These are phyloP conservation scores for Elsinoe batatas DNA, from an alignment of 2,329 filamentous ascomycete genomes.

Conservation along the genomic window DNA sequence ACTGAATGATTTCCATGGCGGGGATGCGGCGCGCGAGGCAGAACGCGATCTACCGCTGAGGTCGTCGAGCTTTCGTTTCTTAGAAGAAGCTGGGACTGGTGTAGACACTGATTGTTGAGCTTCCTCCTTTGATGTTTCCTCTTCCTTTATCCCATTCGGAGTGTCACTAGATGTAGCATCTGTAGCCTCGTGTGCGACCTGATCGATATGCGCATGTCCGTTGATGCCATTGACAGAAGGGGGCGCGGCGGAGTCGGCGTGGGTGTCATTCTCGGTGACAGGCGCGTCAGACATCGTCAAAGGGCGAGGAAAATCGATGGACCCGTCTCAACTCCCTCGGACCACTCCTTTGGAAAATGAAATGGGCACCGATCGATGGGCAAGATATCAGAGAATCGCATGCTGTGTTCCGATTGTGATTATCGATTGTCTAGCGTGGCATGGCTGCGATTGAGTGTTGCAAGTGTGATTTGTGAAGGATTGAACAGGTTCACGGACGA, in stretches of 20 bases:
- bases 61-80: slow-evolving; percentile 51
- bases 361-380: slow-evolving; percentile 16
- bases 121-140: slow-evolving; percentile 13
- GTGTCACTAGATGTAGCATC: slow-evolving; percentile 2
- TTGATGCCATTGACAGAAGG: slow-evolving; percentile 14
- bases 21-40: slow-evolving; percentile 28
- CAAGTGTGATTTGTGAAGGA: slow-evolving; percentile 12
- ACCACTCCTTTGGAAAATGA: slow-evolving; percentile 4
- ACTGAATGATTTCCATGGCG: slow-evolving; percentile 82
- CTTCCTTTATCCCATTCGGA: background rate
- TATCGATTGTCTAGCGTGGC: slow-evolving; percentile 23
- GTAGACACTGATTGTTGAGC: background rate
- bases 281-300: slow-evolving; percentile 22
- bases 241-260: slow-evolving; percentile 13
- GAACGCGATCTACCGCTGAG: slow-evolving; percentile 25
- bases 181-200: background rate
- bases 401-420: slow-evolving; percentile 25
- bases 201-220: slow-evolving; percentile 14
- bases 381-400: slow-evolving; percentile 15
- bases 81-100: slow-evolving; percentile 30
- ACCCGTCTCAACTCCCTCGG: slow-evolving; percentile 21
- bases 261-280: slow-evolving; percentile 20
- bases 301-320: slow-evolving; percentile 19
- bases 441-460: slow-evolving; percentile 19
- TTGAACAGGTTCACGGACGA: background rate